These are phyloP conservation scores for Boletus rubescentipes DNA, from an alignment of 768 basidiomycete species.

Conservation along the genomic window DNA sequence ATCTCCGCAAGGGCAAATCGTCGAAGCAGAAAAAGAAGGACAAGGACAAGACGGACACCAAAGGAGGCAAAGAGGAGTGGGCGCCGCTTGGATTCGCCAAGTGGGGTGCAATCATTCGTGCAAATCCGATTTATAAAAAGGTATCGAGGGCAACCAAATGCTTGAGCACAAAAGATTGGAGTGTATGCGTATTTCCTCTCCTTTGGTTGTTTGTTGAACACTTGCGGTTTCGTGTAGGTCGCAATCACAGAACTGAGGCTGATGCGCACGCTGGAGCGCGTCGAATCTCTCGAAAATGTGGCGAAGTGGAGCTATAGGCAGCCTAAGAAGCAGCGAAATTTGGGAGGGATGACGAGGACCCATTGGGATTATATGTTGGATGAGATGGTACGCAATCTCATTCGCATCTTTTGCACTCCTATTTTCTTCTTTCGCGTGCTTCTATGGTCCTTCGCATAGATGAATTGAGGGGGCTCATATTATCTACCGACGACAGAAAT, in stretches of 20 bases:
- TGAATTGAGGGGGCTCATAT: slow-evolving; percentile 9
- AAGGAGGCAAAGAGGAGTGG: slow-evolving; percentile 62
- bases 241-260: slow-evolving; percentile 79
- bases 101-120: slow-evolving; percentile 73
- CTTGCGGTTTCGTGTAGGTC: slow-evolving; percentile 44
- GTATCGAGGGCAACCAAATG: slow-evolving; percentile 74
- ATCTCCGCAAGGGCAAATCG: slow-evolving; percentile 47
- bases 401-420: not conserved
- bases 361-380: slow-evolving; percentile 97
- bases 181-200: slow-evolving; percentile 47
- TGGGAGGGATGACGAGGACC: slow-evolving; percentile 71
- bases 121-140: slow-evolving; percentile 75
- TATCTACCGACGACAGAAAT: slow-evolving; percentile 57
- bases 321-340: slow-evolving; percentile 87
- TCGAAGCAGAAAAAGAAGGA: slow-evolving; percentile 54
- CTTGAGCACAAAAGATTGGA: slow-evolving; percentile 78
- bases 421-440: not conserved
- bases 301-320: slow-evolving; percentile 92
- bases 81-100: slow-evolving; percentile 60
- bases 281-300: slow-evolving; percentile 78
- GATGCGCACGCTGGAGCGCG: slow-evolving; percentile 75
- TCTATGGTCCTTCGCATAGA: not conserved
- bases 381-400: slow-evolving; percentile 72
- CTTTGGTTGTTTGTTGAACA: not conserved
- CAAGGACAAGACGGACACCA: slow-evolving; percentile 47